Conservation (phyloP, 805 yeast species). For the Pichia sporocuriosa region DNA sequence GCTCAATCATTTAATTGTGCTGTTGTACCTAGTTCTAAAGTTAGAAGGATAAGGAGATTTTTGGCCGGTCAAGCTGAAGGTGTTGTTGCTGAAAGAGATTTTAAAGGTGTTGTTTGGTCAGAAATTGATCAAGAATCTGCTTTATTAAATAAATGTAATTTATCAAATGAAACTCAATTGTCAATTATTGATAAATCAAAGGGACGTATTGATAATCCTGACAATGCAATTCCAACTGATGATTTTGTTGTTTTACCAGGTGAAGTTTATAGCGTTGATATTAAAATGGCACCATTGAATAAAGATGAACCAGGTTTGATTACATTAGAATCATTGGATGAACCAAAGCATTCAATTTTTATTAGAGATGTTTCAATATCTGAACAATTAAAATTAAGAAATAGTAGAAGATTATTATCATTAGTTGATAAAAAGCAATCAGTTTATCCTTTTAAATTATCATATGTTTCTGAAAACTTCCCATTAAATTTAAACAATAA, state of each 20-base stretch:
- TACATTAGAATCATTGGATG: constrained; percentile 61
- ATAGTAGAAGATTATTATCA: constrained; percentile 64
- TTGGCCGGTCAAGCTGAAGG: constrained; percentile 95
- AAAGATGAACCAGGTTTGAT: constrained; percentile 54
- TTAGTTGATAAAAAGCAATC: constrained; percentile 68
- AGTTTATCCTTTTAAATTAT: constrained; percentile 86
- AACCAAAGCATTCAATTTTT: constrained; percentile 64
- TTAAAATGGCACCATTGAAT: constrained; percentile 63
- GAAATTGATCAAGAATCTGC: constrained; percentile 71
- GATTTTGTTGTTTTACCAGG: constrained; percentile 70
- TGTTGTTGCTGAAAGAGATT: constrained; percentile 83
- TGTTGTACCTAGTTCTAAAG: constrained; percentile 88
- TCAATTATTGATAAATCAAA: constrained; percentile 34
- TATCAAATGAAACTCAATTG: constrained; percentile 29
- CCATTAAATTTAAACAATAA: constrained; percentile 44
- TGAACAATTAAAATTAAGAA: constrained; percentile 67
- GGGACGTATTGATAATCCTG: constrained; percentile 25
- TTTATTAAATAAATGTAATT: constrained; percentile 31
- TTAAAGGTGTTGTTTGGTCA: constrained; percentile 87
- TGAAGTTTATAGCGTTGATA: constrained; percentile 81
- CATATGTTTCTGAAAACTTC: constrained; percentile 58
- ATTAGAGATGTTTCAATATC: constrained; percentile 82
- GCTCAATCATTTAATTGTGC: constrained; percentile 79
- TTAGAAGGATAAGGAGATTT: constrained; percentile 86
- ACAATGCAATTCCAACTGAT: constrained; percentile 66